phyloP scores from a whole-genome alignment of 139 green algal species.

The Tetraselmis striata region DNA sequence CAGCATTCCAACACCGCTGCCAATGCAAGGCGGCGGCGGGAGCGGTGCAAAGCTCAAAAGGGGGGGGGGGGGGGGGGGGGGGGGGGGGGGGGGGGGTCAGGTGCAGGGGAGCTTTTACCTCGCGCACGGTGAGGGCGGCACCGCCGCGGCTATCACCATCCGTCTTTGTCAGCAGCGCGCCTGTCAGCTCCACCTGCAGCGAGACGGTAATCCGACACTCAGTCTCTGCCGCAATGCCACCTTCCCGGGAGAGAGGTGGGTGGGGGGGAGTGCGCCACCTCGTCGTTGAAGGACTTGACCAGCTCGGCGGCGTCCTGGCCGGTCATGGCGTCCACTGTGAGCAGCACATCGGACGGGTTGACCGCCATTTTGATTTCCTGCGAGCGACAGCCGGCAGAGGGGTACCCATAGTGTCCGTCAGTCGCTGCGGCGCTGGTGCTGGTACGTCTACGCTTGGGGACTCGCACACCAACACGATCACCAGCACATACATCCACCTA shows the following conservation, averaged over 20 bases:
- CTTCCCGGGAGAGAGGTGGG: too few species aligned
- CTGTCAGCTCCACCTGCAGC: conserved; percentile 48
- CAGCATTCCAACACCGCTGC: not conserved
- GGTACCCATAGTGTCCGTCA: too few species aligned
- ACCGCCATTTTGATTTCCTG: conserved; percentile 60
- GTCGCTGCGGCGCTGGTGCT: too few species aligned
- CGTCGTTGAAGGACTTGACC: conserved; percentile 90
- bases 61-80: too few species aligned
- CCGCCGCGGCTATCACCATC: conserved; percentile 94
- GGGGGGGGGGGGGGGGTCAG: too few species aligned
- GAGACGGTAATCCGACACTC: not conserved
- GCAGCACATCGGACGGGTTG: conserved; percentile 83
- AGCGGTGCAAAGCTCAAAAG: conserved; percentile 12
- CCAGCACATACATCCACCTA: too few species aligned
- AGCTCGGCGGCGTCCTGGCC: conserved; percentile 82
- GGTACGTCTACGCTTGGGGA: too few species aligned
- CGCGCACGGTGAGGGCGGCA: conserved; percentile 85
- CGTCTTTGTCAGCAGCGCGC: conserved; percentile 96
- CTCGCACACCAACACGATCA: too few species aligned
- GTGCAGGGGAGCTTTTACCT: conserved; percentile 46
- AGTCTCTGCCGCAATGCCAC: too few species aligned
- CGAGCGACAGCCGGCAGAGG: not conserved
- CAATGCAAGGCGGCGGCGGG: too few species aligned
- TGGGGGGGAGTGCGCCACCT: too few species aligned
- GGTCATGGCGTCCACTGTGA: conserved; percentile 99